Percentiles rank a stretch among this genome's conserved stretches.
Conservation (phyloP, 164 flowering plant species). For the Cinnamomum micranthum region DNA sequence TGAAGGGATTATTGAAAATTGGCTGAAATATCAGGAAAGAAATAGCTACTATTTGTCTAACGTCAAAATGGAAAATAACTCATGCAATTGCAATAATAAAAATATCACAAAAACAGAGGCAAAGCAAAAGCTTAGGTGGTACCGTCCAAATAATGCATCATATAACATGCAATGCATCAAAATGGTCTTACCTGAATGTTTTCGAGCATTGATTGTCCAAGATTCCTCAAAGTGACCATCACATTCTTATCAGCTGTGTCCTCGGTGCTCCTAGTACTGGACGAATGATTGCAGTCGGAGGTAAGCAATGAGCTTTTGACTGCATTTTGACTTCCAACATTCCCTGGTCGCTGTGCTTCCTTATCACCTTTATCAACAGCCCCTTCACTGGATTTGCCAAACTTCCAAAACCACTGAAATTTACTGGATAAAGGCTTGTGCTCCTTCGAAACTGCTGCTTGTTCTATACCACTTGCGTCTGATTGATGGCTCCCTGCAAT, state of each 20-base stretch:
- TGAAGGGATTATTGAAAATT: too few species aligned
- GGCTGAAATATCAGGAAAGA: too few species aligned
- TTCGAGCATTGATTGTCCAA: slow-evolving; percentile 93
- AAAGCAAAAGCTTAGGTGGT: not conserved
- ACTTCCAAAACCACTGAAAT: slow-evolving; percentile 89
- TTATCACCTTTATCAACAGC: slow-evolving; percentile 36
- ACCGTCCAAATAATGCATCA: too few species aligned
- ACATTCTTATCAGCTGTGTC: slow-evolving; percentile 61
- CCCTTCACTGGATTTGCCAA: slow-evolving; percentile 59
- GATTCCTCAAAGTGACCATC: slow-evolving; percentile 61
- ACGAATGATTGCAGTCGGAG: slow-evolving; percentile 8
- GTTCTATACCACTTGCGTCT: slow-evolving; percentile 10
- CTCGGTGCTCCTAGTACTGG: slow-evolving; percentile 21
- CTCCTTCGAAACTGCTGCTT: slow-evolving; percentile 36
- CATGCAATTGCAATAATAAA: not conserved
- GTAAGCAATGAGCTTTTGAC: slow-evolving; percentile 17
- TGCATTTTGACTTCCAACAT: slow-evolving; percentile 9
- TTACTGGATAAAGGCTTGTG: slow-evolving; percentile 54
- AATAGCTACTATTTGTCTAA: not conserved
- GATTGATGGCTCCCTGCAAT: slow-evolving; percentile 13
- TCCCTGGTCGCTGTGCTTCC: slow-evolving; percentile 11
- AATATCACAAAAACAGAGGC: not conserved
- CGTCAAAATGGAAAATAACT: not conserved
- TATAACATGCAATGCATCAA: not conserved
- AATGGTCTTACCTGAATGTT: slow-evolving; percentile 73